These are phyloP conservation scores for Candida pini DNA, from an alignment of 805 yeast genomes.

Conservation along the genomic window DNA sequence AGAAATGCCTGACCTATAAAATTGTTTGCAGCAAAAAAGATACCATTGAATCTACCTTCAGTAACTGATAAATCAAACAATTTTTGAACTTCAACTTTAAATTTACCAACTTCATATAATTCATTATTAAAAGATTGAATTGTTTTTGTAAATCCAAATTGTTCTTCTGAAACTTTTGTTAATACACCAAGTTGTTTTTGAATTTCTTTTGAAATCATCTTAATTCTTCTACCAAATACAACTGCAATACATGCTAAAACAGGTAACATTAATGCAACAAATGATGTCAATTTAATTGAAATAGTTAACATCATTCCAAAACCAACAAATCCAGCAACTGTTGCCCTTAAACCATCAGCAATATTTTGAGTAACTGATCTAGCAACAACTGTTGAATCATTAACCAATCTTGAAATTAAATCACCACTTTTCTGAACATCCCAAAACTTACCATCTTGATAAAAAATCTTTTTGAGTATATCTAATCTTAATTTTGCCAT, in stretches of 20 bases:
- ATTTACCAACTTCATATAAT: conserved; percentile 65
- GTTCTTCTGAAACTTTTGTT: conserved; percentile 90
- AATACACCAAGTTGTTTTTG: conserved; percentile 82
- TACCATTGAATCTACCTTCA: conserved; percentile 76
- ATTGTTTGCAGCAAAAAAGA: conserved; percentile 74
- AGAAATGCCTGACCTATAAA: conserved; percentile 79
- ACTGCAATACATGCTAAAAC: conserved; percentile 76
- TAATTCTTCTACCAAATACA: conserved; percentile 75
- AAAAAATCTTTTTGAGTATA: conserved; percentile 67
- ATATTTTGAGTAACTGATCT: conserved; percentile 82
- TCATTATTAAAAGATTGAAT: conserved; percentile 92
- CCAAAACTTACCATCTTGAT: conserved; percentile 84
- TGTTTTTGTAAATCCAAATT: conserved; percentile 75
- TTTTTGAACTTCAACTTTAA: conserved; percentile 63
- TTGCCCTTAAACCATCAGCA: conserved; percentile 85
- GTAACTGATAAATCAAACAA: conserved; percentile 62
- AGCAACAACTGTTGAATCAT: conserved; percentile 85
- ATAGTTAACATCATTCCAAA: conserved; percentile 88
- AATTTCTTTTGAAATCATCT: conserved; percentile 64
- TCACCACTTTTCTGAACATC: conserved; percentile 91
- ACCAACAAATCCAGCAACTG: conserved; percentile 80
- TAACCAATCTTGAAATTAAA: conserved; percentile 78
- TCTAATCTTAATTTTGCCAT: conserved; percentile 80
- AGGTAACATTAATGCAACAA: conserved; percentile 77
- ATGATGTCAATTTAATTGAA: conserved; percentile 73